Conservation (phyloP, 345 rosid species). For the Lepidium didymum region DNA sequence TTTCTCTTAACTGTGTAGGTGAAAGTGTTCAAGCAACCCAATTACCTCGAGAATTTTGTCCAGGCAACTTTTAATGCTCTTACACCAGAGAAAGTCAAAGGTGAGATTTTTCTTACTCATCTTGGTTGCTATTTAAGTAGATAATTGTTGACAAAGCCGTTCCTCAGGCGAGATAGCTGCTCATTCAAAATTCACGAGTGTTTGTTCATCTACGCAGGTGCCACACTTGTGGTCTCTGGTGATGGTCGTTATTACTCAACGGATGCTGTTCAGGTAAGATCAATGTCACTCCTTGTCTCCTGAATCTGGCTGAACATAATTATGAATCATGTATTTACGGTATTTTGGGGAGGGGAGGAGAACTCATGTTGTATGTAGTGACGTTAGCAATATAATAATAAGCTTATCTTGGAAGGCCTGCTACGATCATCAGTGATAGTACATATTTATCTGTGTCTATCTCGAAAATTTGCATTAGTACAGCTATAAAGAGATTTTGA, state of each 20-base stretch:
- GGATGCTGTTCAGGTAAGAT: conserved; percentile 89
- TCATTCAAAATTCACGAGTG: neutral
- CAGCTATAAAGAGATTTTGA: neutral
- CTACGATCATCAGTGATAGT: neutral
- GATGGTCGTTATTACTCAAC: conserved; percentile 96
- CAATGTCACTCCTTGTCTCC: neutral
- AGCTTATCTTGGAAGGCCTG: neutral
- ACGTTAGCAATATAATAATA: neutral
- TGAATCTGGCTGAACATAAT: neutral
- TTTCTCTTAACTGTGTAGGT: conserved; percentile 43
- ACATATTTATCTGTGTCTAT: neutral
- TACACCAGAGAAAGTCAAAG: conserved; percentile 65
- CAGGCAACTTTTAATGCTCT: conserved; percentile 90
- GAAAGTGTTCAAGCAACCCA: conserved; percentile 80
- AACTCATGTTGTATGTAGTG: neutral
- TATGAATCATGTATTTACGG: neutral
- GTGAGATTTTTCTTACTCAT: conserved; percentile 25
- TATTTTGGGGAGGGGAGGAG: neutral
- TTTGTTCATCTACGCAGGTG: conserved; percentile 45
- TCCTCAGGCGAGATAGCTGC: neutral
- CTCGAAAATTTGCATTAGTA: neutral
- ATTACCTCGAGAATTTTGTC: conserved; percentile 83
- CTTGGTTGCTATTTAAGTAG: neutral
- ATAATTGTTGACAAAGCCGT: neutral
- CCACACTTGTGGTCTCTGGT: conserved; percentile 97